Conservation (phyloP, 371 early-diverging fungal genomes). For the Massospora cicadina region DNA sequence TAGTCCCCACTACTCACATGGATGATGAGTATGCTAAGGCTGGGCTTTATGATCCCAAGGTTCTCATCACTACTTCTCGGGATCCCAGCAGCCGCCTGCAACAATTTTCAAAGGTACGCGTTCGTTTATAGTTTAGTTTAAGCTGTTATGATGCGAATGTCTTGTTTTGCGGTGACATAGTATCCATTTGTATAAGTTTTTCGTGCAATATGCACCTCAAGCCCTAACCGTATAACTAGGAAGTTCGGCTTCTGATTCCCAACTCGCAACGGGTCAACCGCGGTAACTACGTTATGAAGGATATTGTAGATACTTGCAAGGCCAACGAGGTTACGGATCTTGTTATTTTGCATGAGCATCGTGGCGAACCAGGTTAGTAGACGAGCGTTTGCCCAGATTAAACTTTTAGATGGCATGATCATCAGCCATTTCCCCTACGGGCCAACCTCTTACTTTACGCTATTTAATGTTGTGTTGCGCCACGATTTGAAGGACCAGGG, state of each 20-base stretch:
- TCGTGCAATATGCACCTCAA: no score
- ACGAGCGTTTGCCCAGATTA: no score
- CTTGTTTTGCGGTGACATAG: no score
- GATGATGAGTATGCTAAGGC: constrained; percentile 96
- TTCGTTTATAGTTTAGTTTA: background rate
- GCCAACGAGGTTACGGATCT: constrained; percentile 92
- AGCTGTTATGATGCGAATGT: no score
- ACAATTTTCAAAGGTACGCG: constrained; percentile 77
- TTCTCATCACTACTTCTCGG: constrained; percentile 93
- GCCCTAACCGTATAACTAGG: no score
- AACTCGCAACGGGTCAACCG: constrained; percentile 96
- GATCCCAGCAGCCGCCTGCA: constrained; percentile 87
- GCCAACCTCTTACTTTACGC: constrained; percentile 92
- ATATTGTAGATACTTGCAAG: constrained; percentile 87
- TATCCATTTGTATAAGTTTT: background rate
- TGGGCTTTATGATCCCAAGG: constrained; percentile 85
- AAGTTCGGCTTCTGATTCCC: constrained; percentile 91
- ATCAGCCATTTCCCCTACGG: constrained; percentile 97
- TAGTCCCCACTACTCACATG: constrained; percentile 58
- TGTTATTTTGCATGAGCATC: constrained; percentile 90
- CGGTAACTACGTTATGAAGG: constrained; percentile 90
- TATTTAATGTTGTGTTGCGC: constrained; percentile 92
- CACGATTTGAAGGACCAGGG: constrained; percentile 93
- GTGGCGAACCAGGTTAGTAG: constrained; percentile 79
- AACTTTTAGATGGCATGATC: constrained; percentile 73